Conservation (phyloP, 768 basidiomycete species). For the Podaxis sp. region DNA sequence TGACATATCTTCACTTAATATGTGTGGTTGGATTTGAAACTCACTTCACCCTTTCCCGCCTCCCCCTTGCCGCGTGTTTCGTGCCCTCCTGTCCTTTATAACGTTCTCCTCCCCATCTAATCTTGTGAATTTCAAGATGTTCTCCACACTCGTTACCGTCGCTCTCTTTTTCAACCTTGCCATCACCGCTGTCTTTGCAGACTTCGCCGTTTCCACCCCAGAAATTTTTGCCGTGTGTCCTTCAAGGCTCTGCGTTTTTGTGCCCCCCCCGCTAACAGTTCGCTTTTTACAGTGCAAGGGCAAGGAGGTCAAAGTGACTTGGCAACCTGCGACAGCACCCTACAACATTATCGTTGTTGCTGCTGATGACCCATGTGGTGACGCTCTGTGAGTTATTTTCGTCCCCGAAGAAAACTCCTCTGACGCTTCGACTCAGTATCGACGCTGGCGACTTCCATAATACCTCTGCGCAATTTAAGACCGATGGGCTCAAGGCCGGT, state of each 20-base stretch:
- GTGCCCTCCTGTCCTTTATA: slow-evolving; percentile 24
- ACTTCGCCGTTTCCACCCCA: slow-evolving; percentile 50
- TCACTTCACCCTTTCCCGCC: slow-evolving; percentile 19
- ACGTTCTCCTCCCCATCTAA: slow-evolving; percentile 17
- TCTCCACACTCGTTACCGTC: slow-evolving; percentile 72
- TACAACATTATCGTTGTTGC: slow-evolving; percentile 58
- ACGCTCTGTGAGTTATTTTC: slow-evolving; percentile 45
- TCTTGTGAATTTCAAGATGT: slow-evolving; percentile 50
- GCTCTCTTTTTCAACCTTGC: slow-evolving; percentile 61
- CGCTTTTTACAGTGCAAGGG: slow-evolving; percentile 41
- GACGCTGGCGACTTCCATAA: slow-evolving; percentile 55
- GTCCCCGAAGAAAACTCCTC: not conserved
- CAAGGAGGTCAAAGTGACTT: slow-evolving; percentile 39
- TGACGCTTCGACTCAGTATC: slow-evolving; percentile 31
- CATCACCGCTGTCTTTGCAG: slow-evolving; percentile 47
- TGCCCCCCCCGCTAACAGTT: not conserved
- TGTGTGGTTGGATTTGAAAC: slow-evolving; percentile 16
- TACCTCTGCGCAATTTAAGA: slow-evolving; percentile 41
- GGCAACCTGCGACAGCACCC: slow-evolving; percentile 42
- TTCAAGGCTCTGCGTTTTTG: not conserved
- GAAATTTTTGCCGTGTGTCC: slow-evolving; percentile 47
- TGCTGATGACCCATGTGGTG: slow-evolving; percentile 52
- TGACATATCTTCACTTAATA: not conserved
- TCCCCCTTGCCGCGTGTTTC: slow-evolving; percentile 17
- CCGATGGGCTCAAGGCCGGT: slow-evolving; percentile 39